Conservation (phyloP, 129 eudicot species). For the Pulicaria dysenterica region DNA sequence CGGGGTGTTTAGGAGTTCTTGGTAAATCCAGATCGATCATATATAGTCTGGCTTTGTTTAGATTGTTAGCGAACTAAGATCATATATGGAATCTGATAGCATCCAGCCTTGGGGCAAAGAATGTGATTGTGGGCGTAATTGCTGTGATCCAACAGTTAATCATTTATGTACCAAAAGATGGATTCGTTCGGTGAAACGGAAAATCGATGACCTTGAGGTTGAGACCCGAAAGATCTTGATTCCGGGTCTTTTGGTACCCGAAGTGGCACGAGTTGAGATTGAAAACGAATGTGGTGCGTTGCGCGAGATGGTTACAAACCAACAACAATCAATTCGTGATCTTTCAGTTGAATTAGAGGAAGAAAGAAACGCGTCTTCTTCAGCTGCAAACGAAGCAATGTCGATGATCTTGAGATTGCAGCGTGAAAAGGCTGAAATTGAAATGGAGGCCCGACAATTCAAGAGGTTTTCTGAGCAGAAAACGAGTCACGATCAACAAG, state of each 20-base stretch:
- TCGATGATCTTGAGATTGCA: constrained; percentile 89
- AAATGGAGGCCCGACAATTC: constrained; percentile 78
- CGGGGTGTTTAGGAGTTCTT: constrained; percentile 12
- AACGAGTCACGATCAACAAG: constrained; percentile 73
- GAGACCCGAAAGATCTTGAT: constrained; percentile 26
- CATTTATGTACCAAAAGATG: constrained; percentile 49
- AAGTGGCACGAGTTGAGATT: constrained; percentile 68
- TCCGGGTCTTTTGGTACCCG: constrained; percentile 48
- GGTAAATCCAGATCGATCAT: constrained; percentile 2
- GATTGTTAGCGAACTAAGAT: not conserved
- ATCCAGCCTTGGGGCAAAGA: constrained; percentile 35
- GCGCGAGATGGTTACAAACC: constrained; percentile 66
- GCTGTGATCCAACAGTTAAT: constrained; percentile 32
- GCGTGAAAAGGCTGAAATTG: constrained; percentile 77
- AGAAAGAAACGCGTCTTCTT: constrained; percentile 79
- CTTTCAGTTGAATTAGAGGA: constrained; percentile 65
- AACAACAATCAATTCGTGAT: constrained; percentile 62
- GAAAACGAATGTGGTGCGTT: constrained; percentile 63
- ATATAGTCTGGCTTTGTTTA: constrained; percentile 17
- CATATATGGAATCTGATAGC: constrained; percentile 52
- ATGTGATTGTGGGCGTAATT: constrained; percentile 50
- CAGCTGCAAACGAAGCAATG: constrained; percentile 90
- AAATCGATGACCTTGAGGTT: constrained; percentile 54
- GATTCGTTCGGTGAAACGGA: constrained; percentile 68
- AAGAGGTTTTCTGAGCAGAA: constrained; percentile 80